Evolutionary conservation across 805 yeast genomes (phyloP).

Genomic region (Cyberlindnera bimundalis): DNA sequence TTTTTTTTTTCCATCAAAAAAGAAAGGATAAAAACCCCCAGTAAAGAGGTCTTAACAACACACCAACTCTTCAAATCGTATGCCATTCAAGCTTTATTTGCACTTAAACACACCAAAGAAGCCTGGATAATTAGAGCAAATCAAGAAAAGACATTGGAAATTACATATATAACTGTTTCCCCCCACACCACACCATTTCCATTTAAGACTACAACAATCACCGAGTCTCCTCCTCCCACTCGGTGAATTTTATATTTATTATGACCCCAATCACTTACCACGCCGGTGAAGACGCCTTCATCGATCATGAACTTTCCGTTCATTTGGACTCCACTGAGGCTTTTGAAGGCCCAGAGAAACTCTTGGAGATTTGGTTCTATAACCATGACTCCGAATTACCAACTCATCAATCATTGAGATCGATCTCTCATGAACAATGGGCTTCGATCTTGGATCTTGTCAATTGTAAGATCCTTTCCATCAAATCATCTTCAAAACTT

Average conservation of each 20-base stretch:
- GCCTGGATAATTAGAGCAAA: constrained; percentile 20
- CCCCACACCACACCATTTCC: not conserved
- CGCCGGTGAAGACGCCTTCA: constrained; percentile 44
- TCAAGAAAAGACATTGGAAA: too few relatives aligned
- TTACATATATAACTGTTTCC: not conserved
- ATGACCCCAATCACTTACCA: constrained; percentile 34
- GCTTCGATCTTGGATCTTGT: constrained; percentile 73
- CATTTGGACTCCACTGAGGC: constrained; percentile 85
- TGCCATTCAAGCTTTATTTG: constrained; percentile 19
- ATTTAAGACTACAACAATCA: not conserved
- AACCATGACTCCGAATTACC: constrained; percentile 39
- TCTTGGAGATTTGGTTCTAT: constrained; percentile 86
- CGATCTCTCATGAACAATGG: constrained; percentile 66
- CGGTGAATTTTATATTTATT: constrained; percentile 11
- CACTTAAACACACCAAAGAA: constrained; percentile 22
- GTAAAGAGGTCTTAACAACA: too few relatives aligned
- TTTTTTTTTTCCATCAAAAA: too few relatives aligned
- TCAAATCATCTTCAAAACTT: constrained; percentile 58
- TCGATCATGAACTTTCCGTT: constrained; percentile 77
- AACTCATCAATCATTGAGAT: constrained; percentile 51
- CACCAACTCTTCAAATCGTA: not conserved
- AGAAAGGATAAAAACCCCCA: too few relatives aligned
- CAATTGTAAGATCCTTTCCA: constrained; percentile 83
- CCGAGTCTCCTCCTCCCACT: constrained; percentile 21
- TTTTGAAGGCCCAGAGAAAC: constrained; percentile 96